phyloP scores from a whole-genome alignment of 495 filamentous ascomycete species.

The Trichodelitschia bisporula region DNA sequence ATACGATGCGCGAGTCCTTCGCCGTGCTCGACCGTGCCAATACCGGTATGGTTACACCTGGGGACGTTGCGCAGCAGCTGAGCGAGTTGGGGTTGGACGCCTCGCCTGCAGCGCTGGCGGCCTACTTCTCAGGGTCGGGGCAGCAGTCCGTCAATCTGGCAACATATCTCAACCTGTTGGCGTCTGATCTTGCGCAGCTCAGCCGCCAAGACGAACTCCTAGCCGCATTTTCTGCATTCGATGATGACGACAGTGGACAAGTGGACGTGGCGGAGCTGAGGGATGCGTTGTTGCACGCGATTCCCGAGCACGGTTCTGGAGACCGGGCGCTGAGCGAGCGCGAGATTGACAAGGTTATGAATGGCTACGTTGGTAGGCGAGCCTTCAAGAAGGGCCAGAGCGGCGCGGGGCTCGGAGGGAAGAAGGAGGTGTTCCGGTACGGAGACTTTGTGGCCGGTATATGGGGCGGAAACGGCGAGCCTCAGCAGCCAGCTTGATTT shows the following conservation, averaged over 20 bases:
- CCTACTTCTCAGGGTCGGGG: constrained; percentile 41
- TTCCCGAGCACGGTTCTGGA: constrained; percentile 36
- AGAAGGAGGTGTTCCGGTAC: constrained; percentile 55
- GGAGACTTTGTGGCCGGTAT: constrained; percentile 50
- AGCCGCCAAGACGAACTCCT: constrained; percentile 52
- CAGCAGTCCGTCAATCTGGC: constrained; percentile 57
- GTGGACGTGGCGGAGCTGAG: constrained; percentile 62
- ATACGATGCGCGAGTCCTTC: constrained; percentile 53
- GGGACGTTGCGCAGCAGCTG: constrained; percentile 62
- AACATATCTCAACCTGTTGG: constrained; percentile 55
- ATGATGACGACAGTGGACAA: constrained; percentile 85
- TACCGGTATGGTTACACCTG: constrained; percentile 46
- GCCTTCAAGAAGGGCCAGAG: constrained; percentile 38
- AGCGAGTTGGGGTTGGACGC: constrained; percentile 41
- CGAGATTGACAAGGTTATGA: constrained; percentile 65
- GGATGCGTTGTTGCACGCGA: constrained; percentile 60
- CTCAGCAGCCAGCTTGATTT: too few species aligned
- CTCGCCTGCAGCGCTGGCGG: constrained; percentile 29
- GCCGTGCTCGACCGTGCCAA: constrained; percentile 66
- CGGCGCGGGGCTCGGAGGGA: constrained; percentile 15
- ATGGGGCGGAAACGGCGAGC: constrained; percentile 1
- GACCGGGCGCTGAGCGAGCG: constrained; percentile 37
- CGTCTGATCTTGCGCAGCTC: constrained; percentile 41
- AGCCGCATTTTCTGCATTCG: constrained; percentile 81
- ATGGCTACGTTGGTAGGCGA: constrained; percentile 58